These are phyloP conservation scores for Globisporangium splendens DNA, from an alignment of 352 stramenopile species.

Conservation along the genomic window DNA sequence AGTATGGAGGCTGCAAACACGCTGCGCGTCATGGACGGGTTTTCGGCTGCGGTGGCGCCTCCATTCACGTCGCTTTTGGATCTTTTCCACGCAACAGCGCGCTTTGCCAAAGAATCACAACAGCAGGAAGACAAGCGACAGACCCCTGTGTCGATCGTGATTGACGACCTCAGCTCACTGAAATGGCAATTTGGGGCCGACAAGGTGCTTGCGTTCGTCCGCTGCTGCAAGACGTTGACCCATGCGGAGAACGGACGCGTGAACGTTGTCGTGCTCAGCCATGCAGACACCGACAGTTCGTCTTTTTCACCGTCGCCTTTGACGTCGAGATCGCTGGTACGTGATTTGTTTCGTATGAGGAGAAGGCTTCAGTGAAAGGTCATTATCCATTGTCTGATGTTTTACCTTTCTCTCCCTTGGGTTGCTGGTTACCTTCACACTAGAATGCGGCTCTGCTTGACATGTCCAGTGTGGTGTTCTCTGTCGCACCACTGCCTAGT, in stretches of 20 bases:
- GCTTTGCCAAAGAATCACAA: constrained; percentile 4
- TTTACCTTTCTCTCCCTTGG: neutral
- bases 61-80: neutral
- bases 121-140: neutral
- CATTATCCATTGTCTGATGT: too few species aligned
- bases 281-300: constrained; percentile 41
- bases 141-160: constrained; percentile 37
- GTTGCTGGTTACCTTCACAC: neutral
- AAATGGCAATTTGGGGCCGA: constrained; percentile 51
- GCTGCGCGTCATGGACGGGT: constrained; percentile 42
- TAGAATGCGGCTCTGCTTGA: constrained; percentile 49
- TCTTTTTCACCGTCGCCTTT: neutral
- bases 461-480: constrained; percentile 51
- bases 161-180: constrained; percentile 62
- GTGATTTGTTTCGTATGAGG: neutral
- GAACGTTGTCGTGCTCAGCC: constrained; percentile 59
- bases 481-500: constrained; percentile 47
- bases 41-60: neutral
- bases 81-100: constrained; percentile 37
- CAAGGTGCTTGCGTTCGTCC: constrained; percentile 48
- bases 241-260: constrained; percentile 35
- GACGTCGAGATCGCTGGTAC: constrained; percentile 6
- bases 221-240: constrained; percentile 62
- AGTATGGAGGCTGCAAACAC: constrained; percentile 26
- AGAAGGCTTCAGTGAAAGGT: neutral